Base-by-base conservation (phyloP, 371 early-diverging fungal genomes). In the Agmasoma carcini region DNA sequence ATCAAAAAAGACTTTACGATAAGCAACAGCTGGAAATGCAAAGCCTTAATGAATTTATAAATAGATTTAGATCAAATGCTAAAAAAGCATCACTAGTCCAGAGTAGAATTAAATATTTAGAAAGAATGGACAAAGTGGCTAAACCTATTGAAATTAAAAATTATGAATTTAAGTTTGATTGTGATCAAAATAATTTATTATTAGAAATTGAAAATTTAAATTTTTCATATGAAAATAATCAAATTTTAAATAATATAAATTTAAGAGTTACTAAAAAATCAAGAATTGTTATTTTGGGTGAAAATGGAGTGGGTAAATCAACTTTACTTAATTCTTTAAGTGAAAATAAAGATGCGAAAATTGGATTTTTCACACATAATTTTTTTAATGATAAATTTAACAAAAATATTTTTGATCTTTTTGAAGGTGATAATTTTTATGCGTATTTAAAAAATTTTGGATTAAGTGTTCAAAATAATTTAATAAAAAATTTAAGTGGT, bases 31-130 rank as follows among this genome's bases (percentile, higher is more conserved):
- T 26, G 15, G 53, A 53, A n/a, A 55, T 46, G 39, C 90, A 82
- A 22, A 88, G 91, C 77, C 87, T 96, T 76, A 88, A 90, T 71
- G 89, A 85, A 29, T 96, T 91, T 69, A 88, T 96, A 61, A 93
- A 94, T 70, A 82, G 90, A 44, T 94, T 93, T 88, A 79, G 97
- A 68, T 90, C 87, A 75, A 92, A 91, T 77, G 91, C 97, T 38
- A 91, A 89, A 65, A 80, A 91, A 54, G 88, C 90, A 71, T 89
- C 92, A 19, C 90, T 90, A 74, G 97, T 91, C 7, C 97, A 96
- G 77, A 82, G 81, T 65, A 90, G 86, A 76, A 81, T 96, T 71
- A 96, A 96, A 79, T 84, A 90, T 58, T 77, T 96, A 54, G 91
- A 93, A 70, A 92, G 92, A 65, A 72, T 96, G 31, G 45, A 38